Conservation (phyloP, 192 early-diverging fungal species). For the Coemansia biformis region DNA sequence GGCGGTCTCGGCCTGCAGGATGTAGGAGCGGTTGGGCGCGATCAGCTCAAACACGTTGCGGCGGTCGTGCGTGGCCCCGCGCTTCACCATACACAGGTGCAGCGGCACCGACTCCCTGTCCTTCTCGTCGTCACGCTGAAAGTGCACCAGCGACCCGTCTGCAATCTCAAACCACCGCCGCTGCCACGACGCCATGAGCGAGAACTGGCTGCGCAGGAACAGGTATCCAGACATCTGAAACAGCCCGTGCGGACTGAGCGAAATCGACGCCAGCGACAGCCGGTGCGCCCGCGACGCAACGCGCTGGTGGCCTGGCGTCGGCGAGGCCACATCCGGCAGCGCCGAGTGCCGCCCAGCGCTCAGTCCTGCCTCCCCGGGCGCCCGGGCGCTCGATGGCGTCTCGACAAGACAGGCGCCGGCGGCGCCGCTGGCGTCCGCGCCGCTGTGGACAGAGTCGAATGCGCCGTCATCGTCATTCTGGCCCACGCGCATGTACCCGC, state of each 20-base stretch:
- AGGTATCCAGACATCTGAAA: conserved; percentile 71
- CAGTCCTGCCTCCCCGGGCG: too few relatives aligned
- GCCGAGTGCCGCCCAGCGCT: too few relatives aligned
- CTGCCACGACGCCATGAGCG: conserved; percentile 73
- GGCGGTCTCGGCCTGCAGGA: conserved; percentile 71
- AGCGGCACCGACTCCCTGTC: conserved; percentile 57
- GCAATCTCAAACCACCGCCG: conserved; percentile 71
- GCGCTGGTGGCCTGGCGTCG: not conserved
- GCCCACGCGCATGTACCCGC: conserved; percentile 37
- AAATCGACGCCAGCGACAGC: conserved; percentile 38
- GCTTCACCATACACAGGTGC: conserved; percentile 71
- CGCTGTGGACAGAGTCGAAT: not conserved
- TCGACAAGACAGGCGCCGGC: too few relatives aligned
- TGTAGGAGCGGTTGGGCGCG: conserved; percentile 66
- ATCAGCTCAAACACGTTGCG: conserved; percentile 80
- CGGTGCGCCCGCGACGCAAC: conserved; percentile 14
- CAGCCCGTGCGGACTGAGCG: conserved; percentile 30
- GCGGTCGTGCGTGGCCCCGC: conserved; percentile 57
- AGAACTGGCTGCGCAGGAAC: conserved; percentile 67
- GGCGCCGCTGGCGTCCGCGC: too few relatives aligned
- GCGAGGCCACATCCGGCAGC: not conserved
- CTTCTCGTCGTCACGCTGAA: conserved; percentile 55
- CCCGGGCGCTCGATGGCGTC: too few relatives aligned
- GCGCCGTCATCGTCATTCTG: conserved; percentile 32
- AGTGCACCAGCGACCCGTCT: conserved; percentile 55